phyloP scores from a whole-genome alignment of 139 green algal genomes.

The Astrephomene gubernaculifera region DNA sequence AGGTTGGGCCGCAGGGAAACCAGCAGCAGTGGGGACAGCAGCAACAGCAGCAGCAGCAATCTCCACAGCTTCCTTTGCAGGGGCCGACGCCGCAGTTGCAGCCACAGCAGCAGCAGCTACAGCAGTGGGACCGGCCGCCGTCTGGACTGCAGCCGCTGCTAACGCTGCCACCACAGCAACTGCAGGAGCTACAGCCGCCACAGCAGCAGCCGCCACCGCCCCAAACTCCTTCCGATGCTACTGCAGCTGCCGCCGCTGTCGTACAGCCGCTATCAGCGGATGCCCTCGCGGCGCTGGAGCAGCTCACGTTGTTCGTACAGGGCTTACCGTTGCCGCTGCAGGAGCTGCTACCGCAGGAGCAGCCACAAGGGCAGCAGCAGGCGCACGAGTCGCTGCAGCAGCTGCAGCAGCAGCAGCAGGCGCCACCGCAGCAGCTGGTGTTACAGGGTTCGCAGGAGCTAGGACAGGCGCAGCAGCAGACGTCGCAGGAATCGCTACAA shows the following conservation, averaged over 20 bases:
- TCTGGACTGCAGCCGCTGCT: no score
- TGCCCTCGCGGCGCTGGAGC: not conserved
- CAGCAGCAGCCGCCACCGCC: not conserved
- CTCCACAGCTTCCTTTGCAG: not conserved
- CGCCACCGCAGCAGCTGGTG: no score
- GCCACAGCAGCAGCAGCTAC: not conserved
- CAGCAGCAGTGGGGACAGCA: not conserved
- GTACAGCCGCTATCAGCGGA: not conserved
- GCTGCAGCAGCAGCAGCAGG: not conserved
- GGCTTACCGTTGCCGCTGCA: not conserved
- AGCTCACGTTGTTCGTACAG: not conserved
- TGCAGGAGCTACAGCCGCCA: not conserved
- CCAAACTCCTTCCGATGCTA: no score
- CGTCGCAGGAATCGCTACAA: not conserved
- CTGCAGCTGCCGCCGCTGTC: no score
- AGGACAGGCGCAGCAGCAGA: not conserved
- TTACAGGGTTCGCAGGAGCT: not conserved
- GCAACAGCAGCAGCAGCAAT: constrained; percentile 10
- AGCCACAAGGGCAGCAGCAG: not conserved
- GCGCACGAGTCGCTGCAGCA: not conserved
- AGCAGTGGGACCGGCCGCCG: no score
- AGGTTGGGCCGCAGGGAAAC: not conserved
- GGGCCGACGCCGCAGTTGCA: not conserved
- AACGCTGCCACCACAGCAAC: not conserved
- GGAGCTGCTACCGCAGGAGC: not conserved